Evolutionary conservation across 306 rosid genomes (phyloP).

Genomic region (Geum urbanum): DNA sequence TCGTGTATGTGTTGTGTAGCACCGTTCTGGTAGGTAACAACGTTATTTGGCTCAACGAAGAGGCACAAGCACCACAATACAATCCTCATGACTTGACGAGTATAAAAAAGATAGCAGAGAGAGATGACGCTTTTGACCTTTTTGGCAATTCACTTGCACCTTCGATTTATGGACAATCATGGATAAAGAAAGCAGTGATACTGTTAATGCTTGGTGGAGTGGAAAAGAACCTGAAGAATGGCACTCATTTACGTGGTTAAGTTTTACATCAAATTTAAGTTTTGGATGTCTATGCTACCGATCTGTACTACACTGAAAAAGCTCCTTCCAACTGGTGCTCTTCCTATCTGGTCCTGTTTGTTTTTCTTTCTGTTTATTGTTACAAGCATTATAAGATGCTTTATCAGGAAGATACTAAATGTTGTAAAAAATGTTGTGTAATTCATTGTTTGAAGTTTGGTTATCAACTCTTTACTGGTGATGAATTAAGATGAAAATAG

Average conservation of each 20-base stretch:
- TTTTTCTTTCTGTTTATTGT: neutral
- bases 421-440: too few species aligned
- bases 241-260: slow-evolving; percentile 94
- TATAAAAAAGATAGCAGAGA: slow-evolving; percentile 27
- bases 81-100: slow-evolving; percentile 67
- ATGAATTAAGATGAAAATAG: too few species aligned
- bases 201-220: slow-evolving; percentile 81
- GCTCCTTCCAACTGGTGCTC: neutral
- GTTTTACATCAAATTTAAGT: slow-evolving; percentile 23
- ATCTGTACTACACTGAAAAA: slow-evolving; percentile 11
- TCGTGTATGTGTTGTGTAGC: slow-evolving; percentile 41
- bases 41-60: slow-evolving; percentile 64
- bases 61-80: slow-evolving; percentile 72
- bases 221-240: slow-evolving; percentile 90
- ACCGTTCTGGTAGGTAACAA: slow-evolving; percentile 84
- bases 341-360: neutral
- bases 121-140: slow-evolving; percentile 49
- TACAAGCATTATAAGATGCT: too few species aligned
- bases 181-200: slow-evolving; percentile 72
- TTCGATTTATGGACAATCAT: slow-evolving; percentile 84
- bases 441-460: too few species aligned
- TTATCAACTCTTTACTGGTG: too few species aligned
- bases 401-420: too few species aligned
- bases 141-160: slow-evolving; percentile 78
- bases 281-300: slow-evolving; percentile 4